Evolutionary conservation across 2,329 filamentous ascomycete species (phyloP), one percentile per base, ranked within the genome.

Genomic region (Metarhizium humberi): DNA sequence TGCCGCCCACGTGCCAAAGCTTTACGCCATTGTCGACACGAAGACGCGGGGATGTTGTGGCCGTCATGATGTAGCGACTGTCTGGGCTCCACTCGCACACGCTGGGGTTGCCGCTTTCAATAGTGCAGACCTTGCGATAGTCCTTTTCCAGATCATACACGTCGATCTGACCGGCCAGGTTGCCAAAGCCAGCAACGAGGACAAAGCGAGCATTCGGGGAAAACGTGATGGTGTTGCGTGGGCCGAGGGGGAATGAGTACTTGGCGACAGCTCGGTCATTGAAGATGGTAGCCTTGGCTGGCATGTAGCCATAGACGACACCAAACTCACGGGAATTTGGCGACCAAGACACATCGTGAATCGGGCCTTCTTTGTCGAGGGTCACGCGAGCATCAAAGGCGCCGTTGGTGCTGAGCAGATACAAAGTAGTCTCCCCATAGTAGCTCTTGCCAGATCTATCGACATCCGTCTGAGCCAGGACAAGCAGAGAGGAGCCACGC

Each of bases 391-490:
- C 94, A 72, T 99, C 94, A 66, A 97, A 95, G 50, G 86, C 85
- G 59, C 92, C 92, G 66, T 88, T 95, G 60, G 91, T 88, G 71
- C 90, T 96, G 60, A 99, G 81, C 63, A 99, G 81, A 75, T 97
- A 97, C 68, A 99, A 85, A 60, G 90, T 97, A 10, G 94, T 97
- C 77, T 99, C 94, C 68, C 94, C 94, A 65, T 99, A 99, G 77
- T 99, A 99, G 74, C 90, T 96, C 84, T 97, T 97, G 73, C 95
- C 95, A 56, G 91, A 91, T 76, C 94, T 95, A 75, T 99, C 94
- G 54, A 97, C 94, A 60, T 99, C 94, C 36, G 94, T 99, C 77
- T 97, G 92, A 55, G 94, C 92, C 66, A 99, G 82, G 62, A 97
- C 92, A 66, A 99, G 88, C 68, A 97, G 74, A 69, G 87, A 92